Evolutionary conservation across 2,329 filamentous ascomycete species (phyloP), one percentile per base, ranked within the genome.

Genomic region (Stromatinia cepivora): DNA sequence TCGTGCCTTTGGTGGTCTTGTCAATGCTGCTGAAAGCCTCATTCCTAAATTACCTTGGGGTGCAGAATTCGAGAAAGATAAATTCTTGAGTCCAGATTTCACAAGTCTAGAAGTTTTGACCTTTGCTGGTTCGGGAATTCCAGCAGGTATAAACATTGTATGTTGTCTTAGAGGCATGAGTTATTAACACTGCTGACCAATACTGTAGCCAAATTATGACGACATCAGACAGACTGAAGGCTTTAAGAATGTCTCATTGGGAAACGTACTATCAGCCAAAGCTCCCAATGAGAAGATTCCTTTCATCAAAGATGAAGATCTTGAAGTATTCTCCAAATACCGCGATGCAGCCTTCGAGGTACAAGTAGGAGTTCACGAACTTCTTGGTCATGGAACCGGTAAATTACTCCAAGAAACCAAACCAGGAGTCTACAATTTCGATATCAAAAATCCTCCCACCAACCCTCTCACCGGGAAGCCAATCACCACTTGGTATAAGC

Each of bases 41-140:
- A 97, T 99, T 65, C 92, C 93, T 9, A 88, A 96, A 72, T 83
- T 99, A 20, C 95, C 95, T 0, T 99, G 95, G 95, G 83, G 84
- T 48, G 86, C 87, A 59, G 91, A 92, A 0, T 99, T 98, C 74
- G 95, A 99, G 79, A 98, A 98, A 81, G 94, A 97, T 82, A 93
- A 91, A 77, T 99, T 99, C 80, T 81, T 97, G 48, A 94, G 92
- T 66, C 95, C 95, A 0, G 95, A 99, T 79, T 99, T 99, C 78
- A 98, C 95, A 0, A 95, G 92, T 13, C 85, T 98, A 1, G 95
- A 99, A 79, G 93, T 97, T 3, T 81, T 97, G 71, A 93, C 91
- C 0, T 97, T 97, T 75, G 86, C 87, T 78, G 87, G 84, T 15
- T 73, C 71, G 69, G 90, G 87, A 69, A 91, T 90, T 67, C 88